Conservation (phyloP, 306 rosid species). For the Medicago truncatula region MtrunA17r5.0-ANR NC_053044.1:47551501-47552000, state of each 20-base stretch:
- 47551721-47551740: conserved; percentile 6
- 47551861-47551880: no score
- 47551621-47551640: conserved; percentile 44
- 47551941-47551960: conserved; percentile 5
- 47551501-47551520: background rate
- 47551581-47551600: conserved; percentile 67
- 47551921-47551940: background rate
- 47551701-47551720: conserved; percentile 18
- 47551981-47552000: background rate
- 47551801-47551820: conserved; percentile 13
- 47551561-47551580: conserved; percentile 43
- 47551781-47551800: conserved; percentile 14
- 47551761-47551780: background rate
- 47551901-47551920: no score
- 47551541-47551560: conserved; percentile 43
- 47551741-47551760: background rate
- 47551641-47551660: conserved; percentile 2
- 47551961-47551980: background rate
- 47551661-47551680: conserved; percentile 10
- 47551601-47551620: conserved; percentile 47
- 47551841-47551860: background rate
- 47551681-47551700: background rate
- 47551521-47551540: background rate
- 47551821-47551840: conserved; percentile 5
- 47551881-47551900: conserved; percentile 15